phyloP scores from a whole-genome alignment of 176 grass and related monocot genomes.

The Panicum miliaceum region DNA sequence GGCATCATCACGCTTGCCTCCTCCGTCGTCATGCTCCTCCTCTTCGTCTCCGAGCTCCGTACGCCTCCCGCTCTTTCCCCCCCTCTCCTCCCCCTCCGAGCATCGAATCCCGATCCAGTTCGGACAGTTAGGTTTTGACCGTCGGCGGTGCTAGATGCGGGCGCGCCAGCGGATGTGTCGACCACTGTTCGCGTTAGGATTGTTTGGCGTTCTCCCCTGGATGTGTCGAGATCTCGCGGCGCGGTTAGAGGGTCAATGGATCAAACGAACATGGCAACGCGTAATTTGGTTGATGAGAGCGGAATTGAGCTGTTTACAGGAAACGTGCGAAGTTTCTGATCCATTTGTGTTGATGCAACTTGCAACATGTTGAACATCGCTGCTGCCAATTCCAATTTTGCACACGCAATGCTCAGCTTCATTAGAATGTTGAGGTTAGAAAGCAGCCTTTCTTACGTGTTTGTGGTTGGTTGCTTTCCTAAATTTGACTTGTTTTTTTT shows the following conservation, averaged over 20 bases:
- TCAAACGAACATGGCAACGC: not conserved
- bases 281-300: not conserved
- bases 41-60: constrained; percentile 94
- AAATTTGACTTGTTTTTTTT: not conserved
- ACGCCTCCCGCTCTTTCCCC: constrained; percentile 22
- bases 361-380: not conserved
- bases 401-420: not conserved
- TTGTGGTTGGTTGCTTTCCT: not conserved
- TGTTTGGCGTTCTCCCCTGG: not conserved
- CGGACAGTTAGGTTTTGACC: not conserved
- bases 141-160: constrained; percentile 4
- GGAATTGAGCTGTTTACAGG: constrained; percentile 7
- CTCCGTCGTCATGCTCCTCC: constrained; percentile 76
- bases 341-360: not conserved
- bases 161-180: not conserved
- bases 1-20: constrained; percentile 82
- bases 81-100: too few relatives aligned
- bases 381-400: not conserved
- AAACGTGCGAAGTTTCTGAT: not conserved
- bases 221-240: constrained; percentile 28
- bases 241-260: not conserved
- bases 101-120: not conserved
- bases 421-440: not conserved
- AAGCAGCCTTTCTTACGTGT: not conserved
- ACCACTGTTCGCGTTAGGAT: not conserved